Percentiles rank a stretch among this genome's conserved stretches.
Conservation (phyloP, 768 basidiomycete genomes). For the Suillus subalutaceus region DNA sequence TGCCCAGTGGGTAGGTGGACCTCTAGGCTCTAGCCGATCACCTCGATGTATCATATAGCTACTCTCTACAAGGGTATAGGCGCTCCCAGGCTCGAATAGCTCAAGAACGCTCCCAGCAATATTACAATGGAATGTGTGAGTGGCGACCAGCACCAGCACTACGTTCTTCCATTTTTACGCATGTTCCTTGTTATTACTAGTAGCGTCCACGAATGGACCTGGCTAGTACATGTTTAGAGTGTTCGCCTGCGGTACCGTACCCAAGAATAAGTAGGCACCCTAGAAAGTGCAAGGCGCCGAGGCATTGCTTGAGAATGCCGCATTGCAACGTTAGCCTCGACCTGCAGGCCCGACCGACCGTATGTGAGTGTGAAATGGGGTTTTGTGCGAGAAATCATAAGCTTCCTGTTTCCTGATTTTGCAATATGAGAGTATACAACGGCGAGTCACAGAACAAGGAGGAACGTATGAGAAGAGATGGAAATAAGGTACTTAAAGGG, state of each 20-base stretch:
- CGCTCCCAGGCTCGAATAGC: conserved; percentile 21
- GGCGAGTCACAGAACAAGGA: neutral
- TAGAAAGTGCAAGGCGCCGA: conserved; percentile 5
- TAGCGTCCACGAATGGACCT: neutral
- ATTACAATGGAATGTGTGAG: conserved; percentile 22
- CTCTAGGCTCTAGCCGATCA: conserved; percentile 15
- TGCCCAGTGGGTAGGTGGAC: conserved; percentile 1
- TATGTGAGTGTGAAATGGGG: neutral
- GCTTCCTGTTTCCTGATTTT: neutral
- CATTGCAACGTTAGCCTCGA: neutral
- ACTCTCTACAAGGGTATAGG: conserved; percentile 10
- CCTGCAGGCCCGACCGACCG: neutral
- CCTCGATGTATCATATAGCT: conserved; percentile 8
- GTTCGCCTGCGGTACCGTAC: conserved; percentile 20
- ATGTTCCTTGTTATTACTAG: neutral
- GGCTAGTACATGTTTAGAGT: conserved; percentile 18
- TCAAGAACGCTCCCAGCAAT: conserved; percentile 25
- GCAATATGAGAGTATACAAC: neutral
- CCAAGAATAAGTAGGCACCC: conserved; percentile 17
- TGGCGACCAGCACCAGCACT: conserved; percentile 13
- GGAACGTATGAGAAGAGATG: conserved; percentile 2
- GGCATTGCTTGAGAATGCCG: conserved; percentile 3
- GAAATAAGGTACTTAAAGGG: conserved; percentile 1
- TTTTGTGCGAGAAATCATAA: conserved; percentile 3
- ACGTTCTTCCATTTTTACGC: conserved; percentile 3